Conservation (phyloP, 2,329 filamentous ascomycete species). For the Epichloe sibirici region DNA sequence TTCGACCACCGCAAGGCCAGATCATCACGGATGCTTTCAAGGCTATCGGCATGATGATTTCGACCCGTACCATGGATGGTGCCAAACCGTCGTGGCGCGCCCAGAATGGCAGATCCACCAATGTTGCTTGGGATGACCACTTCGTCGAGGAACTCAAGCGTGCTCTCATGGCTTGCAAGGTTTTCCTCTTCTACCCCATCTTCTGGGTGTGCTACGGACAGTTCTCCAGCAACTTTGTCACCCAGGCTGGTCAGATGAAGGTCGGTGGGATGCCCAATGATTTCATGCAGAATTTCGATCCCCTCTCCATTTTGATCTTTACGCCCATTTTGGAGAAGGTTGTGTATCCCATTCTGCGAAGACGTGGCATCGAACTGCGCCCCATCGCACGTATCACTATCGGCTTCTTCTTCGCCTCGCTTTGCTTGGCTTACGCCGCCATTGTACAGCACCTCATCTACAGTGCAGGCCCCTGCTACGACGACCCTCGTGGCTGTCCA, state of each 20-base stretch:
- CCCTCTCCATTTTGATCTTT: slow-evolving; percentile 53
- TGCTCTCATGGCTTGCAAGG: slow-evolving; percentile 53
- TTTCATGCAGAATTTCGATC: slow-evolving; percentile 55
- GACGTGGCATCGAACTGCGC: slow-evolving; percentile 44
- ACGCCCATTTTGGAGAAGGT: slow-evolving; percentile 50
- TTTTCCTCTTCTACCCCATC: slow-evolving; percentile 54
- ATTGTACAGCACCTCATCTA: slow-evolving; percentile 52
- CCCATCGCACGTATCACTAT: slow-evolving; percentile 55
- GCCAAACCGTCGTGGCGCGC: slow-evolving; percentile 55
- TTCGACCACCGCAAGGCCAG: slow-evolving; percentile 46
- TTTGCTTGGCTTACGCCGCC: slow-evolving; percentile 46
- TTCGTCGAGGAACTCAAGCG: slow-evolving; percentile 64
- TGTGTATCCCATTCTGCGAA: slow-evolving; percentile 50
- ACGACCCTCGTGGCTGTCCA: slow-evolving; percentile 27
- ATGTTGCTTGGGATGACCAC: slow-evolving; percentile 51
- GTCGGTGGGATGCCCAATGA: slow-evolving; percentile 59
- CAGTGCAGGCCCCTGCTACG: slow-evolving; percentile 36
- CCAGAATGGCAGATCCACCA: slow-evolving; percentile 30
- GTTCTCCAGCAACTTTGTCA: slow-evolving; percentile 54
- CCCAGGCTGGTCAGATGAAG: slow-evolving; percentile 44
- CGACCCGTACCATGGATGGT: slow-evolving; percentile 37
- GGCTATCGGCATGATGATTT: slow-evolving; percentile 28
- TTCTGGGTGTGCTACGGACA: slow-evolving; percentile 60
- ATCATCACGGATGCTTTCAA: slow-evolving; percentile 54
- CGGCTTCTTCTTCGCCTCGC: slow-evolving; percentile 43